Percentiles rank a stretch among this genome's conserved stretches.
Evolutionary conservation across 176 grass and related monocot genomes (phyloP).

Genomic region (Cenchrus americanus): DNA sequence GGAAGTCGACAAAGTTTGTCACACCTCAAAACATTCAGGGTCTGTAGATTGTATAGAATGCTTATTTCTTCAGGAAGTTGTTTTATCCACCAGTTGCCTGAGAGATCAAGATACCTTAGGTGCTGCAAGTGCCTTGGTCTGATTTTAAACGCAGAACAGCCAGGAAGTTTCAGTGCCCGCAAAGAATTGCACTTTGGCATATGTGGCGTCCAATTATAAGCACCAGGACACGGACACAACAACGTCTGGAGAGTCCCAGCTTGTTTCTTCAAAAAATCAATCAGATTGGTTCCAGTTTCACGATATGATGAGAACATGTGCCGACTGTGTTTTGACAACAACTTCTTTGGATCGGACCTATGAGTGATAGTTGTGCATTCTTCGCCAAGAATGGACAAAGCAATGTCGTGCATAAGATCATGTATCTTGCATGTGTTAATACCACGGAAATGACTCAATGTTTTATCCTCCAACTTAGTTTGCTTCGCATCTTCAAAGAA

Average conservation of each 20-base stretch:
- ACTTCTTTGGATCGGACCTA: neutral
- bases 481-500: slow-evolving; percentile 11
- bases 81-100: rapidly evolving
- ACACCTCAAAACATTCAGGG: neutral
- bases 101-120: slow-evolving; percentile 14
- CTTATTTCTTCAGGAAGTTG: slow-evolving; percentile 21
- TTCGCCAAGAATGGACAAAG: neutral
- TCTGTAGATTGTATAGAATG: slow-evolving; percentile 10
- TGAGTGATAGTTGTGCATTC: neutral
- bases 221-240: rapidly evolving
- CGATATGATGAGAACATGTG: neutral
- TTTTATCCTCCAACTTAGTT: neutral
- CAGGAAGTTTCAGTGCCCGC: neutral
- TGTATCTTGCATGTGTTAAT: neutral
- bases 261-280: neutral
- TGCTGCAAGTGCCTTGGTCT: neutral
- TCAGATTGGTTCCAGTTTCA: neutral
- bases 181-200: neutral
- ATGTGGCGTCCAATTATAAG: rapidly evolving
- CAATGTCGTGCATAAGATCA: neutral
- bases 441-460: neutral
- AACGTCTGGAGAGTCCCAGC: neutral
- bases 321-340: neutral
- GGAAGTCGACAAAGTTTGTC: rapidly evolving
- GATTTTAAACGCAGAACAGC: neutral